A percentile compares a stretch with the other conserved stretches of the same genome.
Evolutionary conservation across 345 rosid genomes (phyloP).

Genomic region (Barbarea vulgaris): DNA sequence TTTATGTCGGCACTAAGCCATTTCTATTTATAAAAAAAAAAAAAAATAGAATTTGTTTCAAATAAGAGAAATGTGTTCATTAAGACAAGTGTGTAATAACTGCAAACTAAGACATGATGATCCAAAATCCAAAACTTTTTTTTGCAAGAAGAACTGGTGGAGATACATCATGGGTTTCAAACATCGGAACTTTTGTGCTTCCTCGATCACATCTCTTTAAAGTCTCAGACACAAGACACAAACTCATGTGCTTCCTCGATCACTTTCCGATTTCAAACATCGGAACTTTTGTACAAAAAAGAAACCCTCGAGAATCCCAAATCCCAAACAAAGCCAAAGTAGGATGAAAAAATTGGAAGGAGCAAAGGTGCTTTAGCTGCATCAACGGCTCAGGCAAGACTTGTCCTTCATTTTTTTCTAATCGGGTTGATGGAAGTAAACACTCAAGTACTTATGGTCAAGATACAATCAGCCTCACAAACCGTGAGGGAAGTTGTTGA

Average conservation of each 20-base stretch:
- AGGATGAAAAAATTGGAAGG: conserved; percentile 18
- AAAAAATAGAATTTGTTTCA: background rate
- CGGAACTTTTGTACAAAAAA: conserved; percentile 33
- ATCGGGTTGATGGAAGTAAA: conserved; percentile 15
- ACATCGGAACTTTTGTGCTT: too few relatives aligned
- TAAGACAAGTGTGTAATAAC: background rate
- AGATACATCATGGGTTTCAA: conserved; percentile 12
- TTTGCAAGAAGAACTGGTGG: conserved; percentile 30
- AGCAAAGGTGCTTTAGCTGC: conserved; percentile 24
- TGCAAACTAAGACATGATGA: conserved; percentile 8
- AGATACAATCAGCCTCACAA: conserved; percentile 56
- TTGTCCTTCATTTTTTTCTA: background rate
- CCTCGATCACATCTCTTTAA: conserved; percentile 20
- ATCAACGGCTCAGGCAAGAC: conserved; percentile 21
- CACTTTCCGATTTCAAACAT: conserved; percentile 31
- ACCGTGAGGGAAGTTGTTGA: conserved; percentile 80
- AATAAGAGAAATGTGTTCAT: background rate
- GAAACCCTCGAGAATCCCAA: conserved; percentile 15
- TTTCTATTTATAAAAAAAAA: background rate
- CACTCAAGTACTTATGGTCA: conserved; percentile 9
- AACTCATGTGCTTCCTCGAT: conserved; percentile 20
- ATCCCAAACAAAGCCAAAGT: conserved; percentile 33
- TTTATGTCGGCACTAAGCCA: background rate
- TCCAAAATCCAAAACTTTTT: conserved; percentile 27
- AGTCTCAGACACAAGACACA: conserved; percentile 22